phyloP scores from a whole-genome alignment of 2,329 filamentous ascomycete species.

The Aspergillus sp. region DNA sequence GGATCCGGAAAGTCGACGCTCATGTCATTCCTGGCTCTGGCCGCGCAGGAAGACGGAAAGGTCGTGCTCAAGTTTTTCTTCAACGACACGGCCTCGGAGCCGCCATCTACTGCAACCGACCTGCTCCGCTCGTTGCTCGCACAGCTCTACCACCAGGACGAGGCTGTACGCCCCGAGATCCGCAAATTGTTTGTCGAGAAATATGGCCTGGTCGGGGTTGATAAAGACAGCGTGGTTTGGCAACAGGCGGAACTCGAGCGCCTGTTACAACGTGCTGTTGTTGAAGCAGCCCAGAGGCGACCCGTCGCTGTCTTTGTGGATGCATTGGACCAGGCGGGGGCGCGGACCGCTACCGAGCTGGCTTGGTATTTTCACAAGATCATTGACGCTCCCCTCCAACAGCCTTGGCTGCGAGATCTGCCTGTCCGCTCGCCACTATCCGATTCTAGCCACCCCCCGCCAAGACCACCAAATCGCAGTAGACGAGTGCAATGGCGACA shows the following conservation, averaged over 20 bases:
- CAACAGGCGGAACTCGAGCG: not conserved
- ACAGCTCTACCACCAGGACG: conserved; percentile 21
- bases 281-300: not conserved
- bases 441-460: not conserved
- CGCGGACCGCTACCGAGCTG: not conserved
- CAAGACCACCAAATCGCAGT: too few relatives aligned
- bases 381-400: not conserved
- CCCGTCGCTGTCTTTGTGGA: not conserved
- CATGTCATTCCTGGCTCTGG: conserved; percentile 19
- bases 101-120: conserved; percentile 21
- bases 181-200: conserved; percentile 4
- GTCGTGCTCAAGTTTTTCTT: conserved; percentile 26
- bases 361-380: not conserved
- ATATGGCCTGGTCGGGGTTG: not conserved
- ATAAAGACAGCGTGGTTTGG: not conserved
- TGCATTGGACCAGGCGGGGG: not conserved
- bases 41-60: conserved; percentile 15
- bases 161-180: not conserved
- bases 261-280: not conserved
- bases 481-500: too few relatives aligned
- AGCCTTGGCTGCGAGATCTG: conserved; percentile 12
- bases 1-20: conserved; percentile 30
- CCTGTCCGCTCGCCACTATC: conserved; percentile 26
- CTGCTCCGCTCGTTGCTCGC: conserved; percentile 25
- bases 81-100: conserved; percentile 17